These are phyloP conservation scores for Vitis rotundifolia DNA, from an alignment of 164 flowering plant species.

Conservation along the genomic window DNA sequence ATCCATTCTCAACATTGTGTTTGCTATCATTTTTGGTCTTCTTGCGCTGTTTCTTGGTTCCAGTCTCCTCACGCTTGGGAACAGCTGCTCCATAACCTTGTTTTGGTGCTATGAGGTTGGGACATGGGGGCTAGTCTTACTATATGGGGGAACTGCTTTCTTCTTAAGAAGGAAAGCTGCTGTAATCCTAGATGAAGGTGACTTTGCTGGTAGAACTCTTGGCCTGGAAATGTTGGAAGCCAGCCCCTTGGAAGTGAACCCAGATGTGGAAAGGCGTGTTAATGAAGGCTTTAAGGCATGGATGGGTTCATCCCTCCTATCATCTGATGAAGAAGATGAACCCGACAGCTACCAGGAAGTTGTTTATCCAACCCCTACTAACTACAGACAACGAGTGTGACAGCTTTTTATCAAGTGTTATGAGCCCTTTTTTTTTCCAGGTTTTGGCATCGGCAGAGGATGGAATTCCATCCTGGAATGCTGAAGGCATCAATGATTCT, in stretches of 20 bases:
- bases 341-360: constrained; percentile 53
- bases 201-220: constrained; percentile 46
- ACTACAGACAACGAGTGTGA: constrained; percentile 44
- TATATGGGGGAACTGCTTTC: constrained; percentile 77
- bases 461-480: constrained; percentile 2
- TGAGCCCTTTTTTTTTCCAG: not conserved
- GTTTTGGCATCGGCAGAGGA: not conserved
- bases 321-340: constrained; percentile 93
- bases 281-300: constrained; percentile 87
- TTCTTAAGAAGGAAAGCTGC: constrained; percentile 84
- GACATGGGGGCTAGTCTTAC: constrained; percentile 74
- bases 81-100: constrained; percentile 78
- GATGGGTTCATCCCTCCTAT: constrained; percentile 93
- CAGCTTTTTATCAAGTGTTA: not conserved
- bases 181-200: constrained; percentile 66
- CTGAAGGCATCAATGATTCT: not conserved
- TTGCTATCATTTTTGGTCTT: constrained; percentile 76
- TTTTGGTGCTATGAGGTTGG: constrained; percentile 95
- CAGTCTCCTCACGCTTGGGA: constrained; percentile 76
- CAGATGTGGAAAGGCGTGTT: constrained; percentile 85
- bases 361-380: constrained; percentile 26
- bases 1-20: constrained; percentile 66
- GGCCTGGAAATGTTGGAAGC: constrained; percentile 94
- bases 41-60: constrained; percentile 88
- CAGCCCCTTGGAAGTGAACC: constrained; percentile 50